Evolutionary conservation across 805 yeast species (phyloP).

Genomic region (Grigorovia yakushimaensis): DNA sequence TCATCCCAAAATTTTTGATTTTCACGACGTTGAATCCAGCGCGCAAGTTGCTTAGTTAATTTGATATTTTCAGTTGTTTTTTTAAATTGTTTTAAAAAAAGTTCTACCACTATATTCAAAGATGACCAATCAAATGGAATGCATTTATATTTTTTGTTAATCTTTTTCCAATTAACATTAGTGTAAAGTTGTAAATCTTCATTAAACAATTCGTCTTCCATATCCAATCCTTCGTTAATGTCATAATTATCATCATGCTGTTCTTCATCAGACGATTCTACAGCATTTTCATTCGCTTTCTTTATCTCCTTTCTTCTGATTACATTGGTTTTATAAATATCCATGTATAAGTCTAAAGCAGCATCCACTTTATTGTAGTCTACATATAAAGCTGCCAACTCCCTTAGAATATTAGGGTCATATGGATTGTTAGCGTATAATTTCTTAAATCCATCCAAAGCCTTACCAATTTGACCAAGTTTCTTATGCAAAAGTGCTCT

Average conservation of each 20-base stretch:
- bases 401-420: conserved; percentile 50
- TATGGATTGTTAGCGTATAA: conserved; percentile 48
- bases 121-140: conserved; percentile 80
- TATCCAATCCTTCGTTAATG: conserved; percentile 7
- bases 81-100: conserved; percentile 48
- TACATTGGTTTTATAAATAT: conserved; percentile 52
- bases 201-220: conserved; percentile 4
- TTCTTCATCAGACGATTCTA: conserved; percentile 26
- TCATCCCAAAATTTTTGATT: conserved; percentile 39
- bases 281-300: conserved; percentile 23
- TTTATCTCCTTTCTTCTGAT: conserved; percentile 29
- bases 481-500: conserved; percentile 61
- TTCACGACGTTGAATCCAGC: conserved; percentile 74
- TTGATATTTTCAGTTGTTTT: conserved; percentile 55
- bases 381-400: conserved; percentile 44
- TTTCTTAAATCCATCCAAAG: conserved; percentile 61
- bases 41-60: conserved; percentile 56
- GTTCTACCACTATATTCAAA: conserved; percentile 71
- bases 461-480: conserved; percentile 57
- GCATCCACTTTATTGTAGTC: conserved; percentile 52
- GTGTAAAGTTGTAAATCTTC: conserved; percentile 24
- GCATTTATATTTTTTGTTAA: conserved; percentile 26
- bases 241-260: conserved; percentile 11
- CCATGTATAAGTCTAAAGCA: conserved; percentile 63
- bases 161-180: conserved; percentile 22